phyloP scores from a whole-genome alignment of 768 basidiomycete species.

The Hortiboletus flavorubellus region DNA sequence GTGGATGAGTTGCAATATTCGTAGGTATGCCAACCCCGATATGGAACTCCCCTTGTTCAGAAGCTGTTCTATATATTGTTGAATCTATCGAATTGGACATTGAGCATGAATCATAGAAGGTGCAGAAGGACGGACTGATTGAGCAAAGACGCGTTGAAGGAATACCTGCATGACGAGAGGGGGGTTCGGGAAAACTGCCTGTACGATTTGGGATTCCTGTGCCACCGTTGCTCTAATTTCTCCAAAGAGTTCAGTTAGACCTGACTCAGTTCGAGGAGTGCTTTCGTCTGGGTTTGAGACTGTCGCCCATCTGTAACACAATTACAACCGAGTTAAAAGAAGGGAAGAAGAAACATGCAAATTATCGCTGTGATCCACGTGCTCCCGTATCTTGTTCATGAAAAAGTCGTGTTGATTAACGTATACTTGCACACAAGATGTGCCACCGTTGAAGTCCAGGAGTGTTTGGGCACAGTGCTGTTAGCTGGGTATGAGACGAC shows the following conservation, averaged over 20 bases:
- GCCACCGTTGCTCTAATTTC: slow-evolving; percentile 91
- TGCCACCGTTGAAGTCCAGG: slow-evolving; percentile 95
- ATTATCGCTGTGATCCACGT: slow-evolving; percentile 52
- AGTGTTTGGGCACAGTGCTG: slow-evolving; percentile 97
- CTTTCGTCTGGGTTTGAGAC: slow-evolving; percentile 77
- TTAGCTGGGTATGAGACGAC: slow-evolving; percentile 8
- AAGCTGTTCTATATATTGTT: slow-evolving; percentile 92
- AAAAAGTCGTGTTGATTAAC: slow-evolving; percentile 99
- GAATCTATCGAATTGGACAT: slow-evolving; percentile 57
- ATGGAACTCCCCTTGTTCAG: slow-evolving; percentile 69
- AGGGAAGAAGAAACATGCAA: slow-evolving; percentile 42
- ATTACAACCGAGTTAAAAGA: not conserved
- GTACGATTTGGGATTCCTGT: slow-evolving; percentile 96
- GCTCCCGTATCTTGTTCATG: slow-evolving; percentile 84
- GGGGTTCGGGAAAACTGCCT: slow-evolving; percentile 97
- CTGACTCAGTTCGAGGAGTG: slow-evolving; percentile 76
- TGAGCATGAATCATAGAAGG: not conserved
- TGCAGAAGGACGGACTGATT: slow-evolving; percentile 63
- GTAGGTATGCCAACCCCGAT: slow-evolving; percentile 88
- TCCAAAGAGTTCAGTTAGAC: slow-evolving; percentile 71
- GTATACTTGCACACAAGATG: slow-evolving; percentile 96
- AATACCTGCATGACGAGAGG: slow-evolving; percentile 98
- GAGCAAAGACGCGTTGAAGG: slow-evolving; percentile 94
- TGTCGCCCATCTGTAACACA: slow-evolving; percentile 64
- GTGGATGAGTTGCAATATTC: slow-evolving; percentile 86